phyloP scores from a whole-genome alignment of 2,329 filamentous ascomycete species.

The Aspergillus sp. region DNA sequence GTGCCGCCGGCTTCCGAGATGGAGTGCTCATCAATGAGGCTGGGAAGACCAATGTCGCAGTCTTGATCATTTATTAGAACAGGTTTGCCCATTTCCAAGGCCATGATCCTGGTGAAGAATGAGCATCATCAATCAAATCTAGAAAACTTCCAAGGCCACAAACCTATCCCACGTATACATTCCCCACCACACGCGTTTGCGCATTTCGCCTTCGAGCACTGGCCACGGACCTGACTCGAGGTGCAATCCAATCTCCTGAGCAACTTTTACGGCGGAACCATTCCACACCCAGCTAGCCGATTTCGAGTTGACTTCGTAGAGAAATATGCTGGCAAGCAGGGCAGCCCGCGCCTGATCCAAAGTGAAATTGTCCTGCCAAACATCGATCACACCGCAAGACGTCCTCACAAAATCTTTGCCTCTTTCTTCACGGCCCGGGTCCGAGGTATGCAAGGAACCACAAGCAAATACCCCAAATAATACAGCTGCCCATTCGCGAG shows the following conservation, averaged over 20 bases:
- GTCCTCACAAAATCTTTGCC: constrained; percentile 69
- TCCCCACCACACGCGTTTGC: constrained; percentile 88
- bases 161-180: constrained; percentile 86
- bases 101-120: constrained; percentile 56
- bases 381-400: constrained; percentile 69
- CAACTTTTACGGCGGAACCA: constrained; percentile 73
- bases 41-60: constrained; percentile 79
- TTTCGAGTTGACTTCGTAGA: constrained; percentile 83
- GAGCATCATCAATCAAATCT: background rate
- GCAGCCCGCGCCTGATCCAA: constrained; percentile 73
- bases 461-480: constrained; percentile 83
- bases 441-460: constrained; percentile 70
- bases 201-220: constrained; percentile 78
- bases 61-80: constrained; percentile 83
- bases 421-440: constrained; percentile 56
- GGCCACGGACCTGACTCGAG: constrained; percentile 71
- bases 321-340: constrained; percentile 72
- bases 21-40: constrained; percentile 73
- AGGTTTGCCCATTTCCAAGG: constrained; percentile 77
- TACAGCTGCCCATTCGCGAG: constrained; percentile 72
- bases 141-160: constrained; percentile 20
- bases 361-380: constrained; percentile 76
- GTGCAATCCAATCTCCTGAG: constrained; percentile 82
- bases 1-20: constrained; percentile 51
- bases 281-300: constrained; percentile 86